These are phyloP conservation scores for Lactarius akahatsu DNA, from an alignment of 768 basidiomycete genomes.

Conservation along the genomic window DNA sequence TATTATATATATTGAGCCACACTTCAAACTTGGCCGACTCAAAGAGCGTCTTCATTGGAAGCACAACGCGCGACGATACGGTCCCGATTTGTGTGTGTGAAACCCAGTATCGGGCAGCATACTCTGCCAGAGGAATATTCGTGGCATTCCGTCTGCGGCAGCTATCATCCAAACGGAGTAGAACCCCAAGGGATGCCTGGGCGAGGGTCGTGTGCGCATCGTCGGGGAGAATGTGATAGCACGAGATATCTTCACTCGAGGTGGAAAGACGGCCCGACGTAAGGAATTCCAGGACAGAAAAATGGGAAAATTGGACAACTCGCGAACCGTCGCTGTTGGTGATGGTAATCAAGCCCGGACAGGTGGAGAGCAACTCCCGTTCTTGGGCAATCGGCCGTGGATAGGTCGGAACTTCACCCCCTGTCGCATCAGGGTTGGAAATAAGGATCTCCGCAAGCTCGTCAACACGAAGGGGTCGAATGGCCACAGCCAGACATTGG, in stretches of 20 bases:
- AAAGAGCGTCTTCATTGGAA: neutral
- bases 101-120: neutral
- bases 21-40: neutral
- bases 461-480: neutral
- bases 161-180: neutral
- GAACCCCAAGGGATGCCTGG: neutral
- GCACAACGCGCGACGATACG: neutral
- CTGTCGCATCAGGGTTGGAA: neutral
- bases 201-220: neutral
- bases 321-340: neutral
- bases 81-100: neutral
- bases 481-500: neutral
- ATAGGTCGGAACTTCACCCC: neutral
- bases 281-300: neutral
- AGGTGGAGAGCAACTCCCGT: neutral
- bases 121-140: neutral
- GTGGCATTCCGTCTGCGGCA: fast-evolving
- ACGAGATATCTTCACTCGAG: neutral
- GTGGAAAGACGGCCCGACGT: neutral
- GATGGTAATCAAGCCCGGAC: neutral
- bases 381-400: neutral
- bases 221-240: neutral
- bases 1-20: neutral
- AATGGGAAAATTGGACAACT: neutral
- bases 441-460: neutral